Percentiles rank a stretch among this genome's conserved stretches.
These are phyloP conservation scores for Aspergillus tanneri DNA, from an alignment of 2,329 filamentous ascomycete genomes.

Conservation along the genomic window DNA sequence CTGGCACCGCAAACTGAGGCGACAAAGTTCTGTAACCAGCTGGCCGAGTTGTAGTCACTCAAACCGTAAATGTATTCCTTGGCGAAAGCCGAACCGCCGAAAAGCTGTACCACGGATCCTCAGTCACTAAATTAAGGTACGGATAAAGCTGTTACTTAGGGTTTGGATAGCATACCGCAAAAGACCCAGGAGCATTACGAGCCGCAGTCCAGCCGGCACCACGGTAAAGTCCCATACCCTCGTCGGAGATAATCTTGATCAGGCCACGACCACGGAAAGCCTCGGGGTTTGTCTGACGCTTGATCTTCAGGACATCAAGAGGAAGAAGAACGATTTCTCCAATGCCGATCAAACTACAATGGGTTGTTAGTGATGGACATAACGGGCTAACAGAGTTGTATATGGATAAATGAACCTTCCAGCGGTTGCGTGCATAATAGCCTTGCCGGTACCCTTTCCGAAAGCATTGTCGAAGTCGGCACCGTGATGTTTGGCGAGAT, in stretches of 20 bases:
- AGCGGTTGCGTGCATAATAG: constrained; percentile 94
- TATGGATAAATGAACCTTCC: constrained; percentile 62
- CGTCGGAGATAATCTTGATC: constrained; percentile 83
- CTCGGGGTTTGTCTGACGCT: constrained; percentile 98
- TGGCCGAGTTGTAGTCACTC: constrained; percentile 89
- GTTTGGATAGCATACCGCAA: constrained; percentile 66
- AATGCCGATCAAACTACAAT: constrained; percentile 79
- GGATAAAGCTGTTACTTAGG: background rate
- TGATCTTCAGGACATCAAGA: constrained; percentile 97
- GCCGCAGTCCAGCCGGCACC: constrained; percentile 98
- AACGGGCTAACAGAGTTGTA: background rate
- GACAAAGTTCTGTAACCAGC: constrained; percentile 95
- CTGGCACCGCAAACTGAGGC: constrained; percentile 94
- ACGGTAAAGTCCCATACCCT: constrained; percentile 92
- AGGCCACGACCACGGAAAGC: constrained; percentile 93
- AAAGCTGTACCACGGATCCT: constrained; percentile 61
- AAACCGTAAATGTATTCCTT: constrained; percentile 94
- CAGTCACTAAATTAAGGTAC: background rate
- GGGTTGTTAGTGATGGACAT: constrained; percentile 7
- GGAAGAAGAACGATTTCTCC: constrained; percentile 95
- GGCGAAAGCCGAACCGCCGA: constrained; percentile 93
- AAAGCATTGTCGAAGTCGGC: constrained; percentile 83
- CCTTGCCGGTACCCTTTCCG: constrained; percentile 96
- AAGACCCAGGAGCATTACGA: constrained; percentile 93
- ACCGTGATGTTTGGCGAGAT: constrained; percentile 75